These are phyloP conservation scores for Trichoderma gracile DNA, from an alignment of 2,329 filamentous ascomycete genomes.

Conservation along the genomic window DNA sequence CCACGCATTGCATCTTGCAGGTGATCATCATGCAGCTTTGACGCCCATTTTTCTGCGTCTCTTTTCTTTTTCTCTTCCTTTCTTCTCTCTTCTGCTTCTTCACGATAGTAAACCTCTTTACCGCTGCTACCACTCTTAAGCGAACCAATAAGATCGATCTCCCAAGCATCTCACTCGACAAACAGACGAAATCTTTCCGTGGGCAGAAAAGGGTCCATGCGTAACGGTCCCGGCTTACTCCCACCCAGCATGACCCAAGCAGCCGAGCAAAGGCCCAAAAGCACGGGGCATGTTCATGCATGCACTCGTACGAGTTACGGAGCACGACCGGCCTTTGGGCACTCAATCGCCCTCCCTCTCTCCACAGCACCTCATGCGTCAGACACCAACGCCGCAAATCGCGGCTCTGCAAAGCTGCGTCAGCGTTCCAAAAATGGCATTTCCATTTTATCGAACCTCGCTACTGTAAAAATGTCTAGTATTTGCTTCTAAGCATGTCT, in stretches of 20 bases:
- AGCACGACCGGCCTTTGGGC: not conserved
- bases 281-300: slow-evolving; percentile 19
- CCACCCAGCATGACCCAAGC: too few species aligned
- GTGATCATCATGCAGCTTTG: slow-evolving; percentile 14
- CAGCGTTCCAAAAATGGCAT: slow-evolving; percentile 6
- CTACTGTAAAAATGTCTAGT: not conserved
- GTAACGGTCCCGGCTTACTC: not conserved
- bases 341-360: not conserved
- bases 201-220: not conserved
- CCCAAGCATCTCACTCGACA: not conserved
- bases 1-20: slow-evolving; percentile 17
- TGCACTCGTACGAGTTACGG: not conserved
- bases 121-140: not conserved
- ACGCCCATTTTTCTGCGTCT: not conserved
- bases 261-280: slow-evolving; percentile 5
- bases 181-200: not conserved
- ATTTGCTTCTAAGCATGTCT: not conserved
- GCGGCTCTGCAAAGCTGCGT: not conserved
- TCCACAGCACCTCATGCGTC: slow-evolving; percentile 10
- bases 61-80: not conserved
- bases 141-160: slow-evolving; percentile 20
- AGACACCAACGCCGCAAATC: not conserved
- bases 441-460: not conserved
- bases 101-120: not conserved
- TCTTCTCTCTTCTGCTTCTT: not conserved